Evolutionary conservation across 2,329 filamentous ascomycete genomes (phyloP), one percentile per base, ranked within the genome.

Genomic region (Fusarium gaditjirri): DNA sequence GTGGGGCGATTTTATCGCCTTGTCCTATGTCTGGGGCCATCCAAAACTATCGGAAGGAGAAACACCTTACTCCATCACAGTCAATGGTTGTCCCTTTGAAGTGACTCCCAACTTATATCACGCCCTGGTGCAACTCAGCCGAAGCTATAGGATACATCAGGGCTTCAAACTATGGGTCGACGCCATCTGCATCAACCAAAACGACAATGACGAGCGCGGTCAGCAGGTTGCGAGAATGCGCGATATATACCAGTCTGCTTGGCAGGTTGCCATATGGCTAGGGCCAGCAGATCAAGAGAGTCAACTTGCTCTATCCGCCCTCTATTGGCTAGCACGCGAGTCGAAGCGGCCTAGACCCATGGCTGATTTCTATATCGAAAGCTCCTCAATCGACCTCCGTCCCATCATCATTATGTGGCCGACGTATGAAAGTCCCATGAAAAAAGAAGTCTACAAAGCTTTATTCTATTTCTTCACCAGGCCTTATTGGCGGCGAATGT

Each of bases 131-230:
- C 56, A 65, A 13, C 55, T 65, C 6, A 19, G 27, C 6, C 19
- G 14, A 6, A 6, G 31, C 17, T 14, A 31, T 8, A 38, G 47
- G 17, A 16, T 65, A 12, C 47, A 17, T 3, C 64, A 66, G 36
- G 60, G 60, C 2, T 66, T 66, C 35, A 66, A 41, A 13, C 8
- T 66, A 3, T 66, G 55, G 61, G 14, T 64, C 2, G 60, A 59
- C 6, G 60, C 60, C 1, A 38, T 63, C 4, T 64, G 56, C 6
- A 66, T 66, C n/a, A 36, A 65, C 12, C 52, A 66, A 16, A 29
- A 5, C 4, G 23, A 65, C 11, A 8, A 12, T 1, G 17, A 6
- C 0, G 64, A 66, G 8, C 60, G 60, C 6, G 60, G 27, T 0
- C 21, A 21, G 0, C 64, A 66, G 19, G 52, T 66, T 12, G 5